A percentile compares a stretch with the other conserved stretches of the same genome.
Evolutionary conservation across 2,329 filamentous ascomycete genomes (phyloP).

Genomic region (Cladosporium sp.): DNA sequence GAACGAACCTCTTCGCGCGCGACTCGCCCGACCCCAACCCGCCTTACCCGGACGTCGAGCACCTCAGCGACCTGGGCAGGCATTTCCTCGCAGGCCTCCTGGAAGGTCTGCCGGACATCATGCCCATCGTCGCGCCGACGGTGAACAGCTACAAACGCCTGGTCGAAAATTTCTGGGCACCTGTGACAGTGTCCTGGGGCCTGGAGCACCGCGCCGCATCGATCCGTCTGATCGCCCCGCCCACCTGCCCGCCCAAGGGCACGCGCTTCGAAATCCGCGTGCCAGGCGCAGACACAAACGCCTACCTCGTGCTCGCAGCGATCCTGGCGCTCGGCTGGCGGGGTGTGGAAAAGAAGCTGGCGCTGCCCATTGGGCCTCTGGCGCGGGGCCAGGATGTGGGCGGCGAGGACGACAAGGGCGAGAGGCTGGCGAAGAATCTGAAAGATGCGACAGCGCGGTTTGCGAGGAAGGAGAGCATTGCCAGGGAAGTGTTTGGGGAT

Average conservation of each 20-base stretch:
- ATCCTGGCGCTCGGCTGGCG: constrained; percentile 86
- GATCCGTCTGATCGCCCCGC: constrained; percentile 83
- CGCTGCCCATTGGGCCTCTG: constrained; percentile 75
- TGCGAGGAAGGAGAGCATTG: constrained; percentile 72
- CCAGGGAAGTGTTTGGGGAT: constrained; percentile 90
- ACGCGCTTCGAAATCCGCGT: constrained; percentile 93
- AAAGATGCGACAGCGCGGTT: constrained; percentile 81
- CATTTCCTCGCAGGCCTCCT: constrained; percentile 91
- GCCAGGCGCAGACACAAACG: constrained; percentile 89
- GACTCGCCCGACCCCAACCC: constrained; percentile 67
- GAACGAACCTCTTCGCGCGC: constrained; percentile 81
- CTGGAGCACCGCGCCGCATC: constrained; percentile 91
- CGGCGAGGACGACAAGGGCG: constrained; percentile 64
- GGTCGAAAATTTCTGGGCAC: constrained; percentile 99
- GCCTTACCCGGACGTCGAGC: constrained; percentile 68
- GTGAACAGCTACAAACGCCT: constrained; percentile 98
- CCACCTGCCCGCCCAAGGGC: constrained; percentile 76
- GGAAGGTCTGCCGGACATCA: constrained; percentile 85
- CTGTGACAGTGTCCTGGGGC: constrained; percentile 96
- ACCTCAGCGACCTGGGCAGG: constrained; percentile 82
- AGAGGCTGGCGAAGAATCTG: constrained; percentile 76
- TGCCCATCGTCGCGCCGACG: constrained; percentile 91
- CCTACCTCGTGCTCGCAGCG: constrained; percentile 79
- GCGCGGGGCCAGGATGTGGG: constrained; percentile 82
- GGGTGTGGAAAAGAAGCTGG: constrained; percentile 87